Base-by-base conservation (phyloP, 441 rosid species). In the Arabidopsis lyrata region DNA sequence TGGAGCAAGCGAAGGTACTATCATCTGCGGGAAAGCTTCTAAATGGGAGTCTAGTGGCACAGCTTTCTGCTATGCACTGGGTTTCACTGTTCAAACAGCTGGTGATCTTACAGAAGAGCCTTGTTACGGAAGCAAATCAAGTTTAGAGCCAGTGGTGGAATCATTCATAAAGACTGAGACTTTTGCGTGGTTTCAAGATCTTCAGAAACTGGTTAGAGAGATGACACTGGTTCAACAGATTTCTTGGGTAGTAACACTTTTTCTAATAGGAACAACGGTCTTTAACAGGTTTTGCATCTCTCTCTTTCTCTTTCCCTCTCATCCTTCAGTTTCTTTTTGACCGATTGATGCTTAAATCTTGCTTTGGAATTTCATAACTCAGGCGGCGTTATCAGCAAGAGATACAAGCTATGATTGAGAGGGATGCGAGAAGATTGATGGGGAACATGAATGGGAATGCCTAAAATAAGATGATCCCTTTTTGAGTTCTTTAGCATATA, bases 21-120 rank as follows among this genome's bases (percentile, higher is more conserved):
- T 88, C 76, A 84, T 89, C 68, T 88, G 95, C 69, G 95, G 91
- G 32, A 86, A 78, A 81, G 91, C 86, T 79, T 82, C 89, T 0
- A 80, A 87, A 72, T 88, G 92, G 91, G 90, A 81, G 49, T 70
- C 86, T 74, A 92, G 89, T 68, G 97, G 97, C 78, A 83, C 92
- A 32, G 90, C 86, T 36, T 83, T 94, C 78, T 92, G 95, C 77
- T 78, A 16, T 15, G 90, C 89, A 61, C 77, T 89, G 50, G 95
- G 97, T 63, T 94, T 90, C 76, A 59, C 86, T 54, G 88, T 88
- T 76, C 69, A 81, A 76, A 38, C 67, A 56, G 73, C 69, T 57
- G 80, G 70, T 72, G 82, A 73, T 54, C 59, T 47, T 39, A 83
- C 73, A 77, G 89, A 80, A 79, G 73, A 56, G 15, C 80, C 83